Evolutionary conservation across 306 rosid genomes (phyloP).

Genomic region (Begonia fuchsioides): DNA sequence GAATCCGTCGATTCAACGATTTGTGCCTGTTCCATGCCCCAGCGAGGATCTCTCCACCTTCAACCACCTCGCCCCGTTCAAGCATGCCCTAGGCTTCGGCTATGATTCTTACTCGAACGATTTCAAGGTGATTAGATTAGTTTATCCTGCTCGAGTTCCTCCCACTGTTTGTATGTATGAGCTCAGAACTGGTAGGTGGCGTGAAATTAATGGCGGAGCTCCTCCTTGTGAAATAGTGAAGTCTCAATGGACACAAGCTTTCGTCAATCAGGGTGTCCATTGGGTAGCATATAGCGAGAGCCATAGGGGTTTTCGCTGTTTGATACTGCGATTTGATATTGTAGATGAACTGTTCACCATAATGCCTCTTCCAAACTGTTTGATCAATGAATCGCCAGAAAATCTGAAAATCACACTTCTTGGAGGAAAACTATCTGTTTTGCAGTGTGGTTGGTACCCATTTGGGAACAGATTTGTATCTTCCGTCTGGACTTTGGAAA

Average conservation of each 20-base stretch:
- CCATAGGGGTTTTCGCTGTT: constrained; percentile 5
- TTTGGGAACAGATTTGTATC: constrained; percentile 10
- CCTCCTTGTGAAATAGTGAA: constrained; percentile 6
- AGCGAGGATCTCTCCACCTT: constrained; percentile 3
- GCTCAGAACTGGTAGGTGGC: constrained; percentile 9
- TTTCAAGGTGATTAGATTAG: constrained; percentile 8
- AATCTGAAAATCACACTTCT: constrained; percentile 9
- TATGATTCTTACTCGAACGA: constrained; percentile 8
- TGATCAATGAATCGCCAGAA: constrained; percentile 9
- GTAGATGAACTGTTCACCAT: constrained; percentile 2
- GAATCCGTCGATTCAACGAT: constrained; percentile 14
- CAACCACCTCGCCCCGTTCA: constrained; percentile 5
- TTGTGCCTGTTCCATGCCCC: constrained; percentile 8
- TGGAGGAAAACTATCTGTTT: constrained; percentile 11
- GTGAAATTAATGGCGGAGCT: constrained; percentile 1
- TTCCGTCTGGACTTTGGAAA: constrained; percentile 12
- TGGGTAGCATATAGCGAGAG: constrained; percentile 7
- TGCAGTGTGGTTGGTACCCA: constrained; percentile 13
- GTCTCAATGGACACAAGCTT: constrained; percentile 10
- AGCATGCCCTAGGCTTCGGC: constrained; percentile 11
- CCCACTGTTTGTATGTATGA: constrained; percentile 6
- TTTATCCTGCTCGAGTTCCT: constrained; percentile 5
- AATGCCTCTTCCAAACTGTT: constrained; percentile 2
- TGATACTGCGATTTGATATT: constrained; percentile 9
- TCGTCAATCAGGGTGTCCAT: constrained; percentile 4